Conservation (phyloP, 768 basidiomycete species). For the Tricholoma sp. region DNA sequence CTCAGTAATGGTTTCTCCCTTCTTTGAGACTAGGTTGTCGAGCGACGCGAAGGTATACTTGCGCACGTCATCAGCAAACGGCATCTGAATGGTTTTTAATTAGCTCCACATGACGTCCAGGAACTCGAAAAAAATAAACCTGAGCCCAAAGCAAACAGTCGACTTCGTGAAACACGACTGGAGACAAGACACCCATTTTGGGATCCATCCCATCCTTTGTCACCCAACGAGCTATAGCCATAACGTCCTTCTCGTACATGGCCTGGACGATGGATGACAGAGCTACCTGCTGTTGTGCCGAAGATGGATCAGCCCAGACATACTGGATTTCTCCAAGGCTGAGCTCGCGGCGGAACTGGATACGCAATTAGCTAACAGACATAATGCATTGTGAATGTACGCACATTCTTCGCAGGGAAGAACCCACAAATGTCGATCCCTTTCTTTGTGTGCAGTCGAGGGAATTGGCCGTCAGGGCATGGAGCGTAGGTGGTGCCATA, state of each 20-base stretch:
- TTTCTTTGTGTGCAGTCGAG: conserved; percentile 62
- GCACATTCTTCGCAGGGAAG: conserved; percentile 62
- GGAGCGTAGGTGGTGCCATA: conserved; percentile 89
- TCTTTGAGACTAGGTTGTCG: conserved; percentile 63
- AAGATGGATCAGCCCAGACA: conserved; percentile 69
- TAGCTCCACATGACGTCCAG: background rate
- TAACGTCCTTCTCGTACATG: conserved; percentile 59
- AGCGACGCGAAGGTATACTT: conserved; percentile 85
- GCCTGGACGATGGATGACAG: conserved; percentile 85
- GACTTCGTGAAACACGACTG: conserved; percentile 55
- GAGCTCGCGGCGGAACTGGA: conserved; percentile 76
- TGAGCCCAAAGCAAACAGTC: conserved; percentile 84
- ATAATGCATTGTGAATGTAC: conserved; percentile 11
- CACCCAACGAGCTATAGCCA: conserved; percentile 85
- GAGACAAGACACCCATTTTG: conserved; percentile 77
- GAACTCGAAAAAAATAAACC: conserved; percentile 35
- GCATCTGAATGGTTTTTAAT: conserved; percentile 62
- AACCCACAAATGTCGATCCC: conserved; percentile 90
- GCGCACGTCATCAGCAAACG: conserved; percentile 92
- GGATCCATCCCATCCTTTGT: conserved; percentile 67
- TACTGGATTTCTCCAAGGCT: conserved; percentile 84
- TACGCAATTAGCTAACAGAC: conserved; percentile 1
- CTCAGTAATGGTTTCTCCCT: conserved; percentile 63
- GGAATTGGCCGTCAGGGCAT: conserved; percentile 81
- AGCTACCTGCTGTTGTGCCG: conserved; percentile 71